Conservation (phyloP, 805 yeast species). For the Saturnispora kantuleensis region DNA sequence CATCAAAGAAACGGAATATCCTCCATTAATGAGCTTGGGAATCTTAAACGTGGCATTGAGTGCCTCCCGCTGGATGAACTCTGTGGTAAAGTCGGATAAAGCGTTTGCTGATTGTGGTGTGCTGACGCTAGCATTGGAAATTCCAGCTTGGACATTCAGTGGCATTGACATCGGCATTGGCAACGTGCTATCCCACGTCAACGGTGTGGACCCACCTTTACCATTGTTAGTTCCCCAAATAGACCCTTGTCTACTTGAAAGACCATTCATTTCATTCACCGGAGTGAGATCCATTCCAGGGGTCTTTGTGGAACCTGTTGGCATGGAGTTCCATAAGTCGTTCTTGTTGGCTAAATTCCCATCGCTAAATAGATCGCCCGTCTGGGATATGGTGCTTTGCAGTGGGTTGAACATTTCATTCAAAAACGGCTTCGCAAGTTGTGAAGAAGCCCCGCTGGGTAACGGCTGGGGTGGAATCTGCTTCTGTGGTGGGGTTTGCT, state of each 20-base stretch:
- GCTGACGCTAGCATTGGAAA: background rate
- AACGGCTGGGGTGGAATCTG: too few relatives aligned
- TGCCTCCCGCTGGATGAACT: slow-evolving; percentile 32
- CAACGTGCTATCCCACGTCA: background rate
- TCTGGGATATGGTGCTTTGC: background rate
- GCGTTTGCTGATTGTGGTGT: background rate
- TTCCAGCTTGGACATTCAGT: background rate
- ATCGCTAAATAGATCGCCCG: background rate
- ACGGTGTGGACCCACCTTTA: background rate
- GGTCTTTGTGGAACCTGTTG: background rate
- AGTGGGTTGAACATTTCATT: slow-evolving; percentile 3
- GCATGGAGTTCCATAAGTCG: slow-evolving; percentile 4
- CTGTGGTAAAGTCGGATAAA: background rate
- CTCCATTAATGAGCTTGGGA: slow-evolving; percentile 15
- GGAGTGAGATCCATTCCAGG: background rate
- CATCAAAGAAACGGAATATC: slow-evolving; percentile 18
- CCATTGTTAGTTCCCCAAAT: slow-evolving; percentile 3
- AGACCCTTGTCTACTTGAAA: slow-evolving; percentile 2
- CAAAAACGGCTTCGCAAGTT: background rate
- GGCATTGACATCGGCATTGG: background rate
- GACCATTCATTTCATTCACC: background rate
- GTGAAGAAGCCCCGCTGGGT: background rate
- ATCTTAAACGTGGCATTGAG: slow-evolving; percentile 31
- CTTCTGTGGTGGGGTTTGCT: background rate
- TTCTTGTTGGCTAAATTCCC: background rate